phyloP scores from a whole-genome alignment of 2,329 filamentous ascomycete genomes.

The Microcyclospora pomicola region DNA sequence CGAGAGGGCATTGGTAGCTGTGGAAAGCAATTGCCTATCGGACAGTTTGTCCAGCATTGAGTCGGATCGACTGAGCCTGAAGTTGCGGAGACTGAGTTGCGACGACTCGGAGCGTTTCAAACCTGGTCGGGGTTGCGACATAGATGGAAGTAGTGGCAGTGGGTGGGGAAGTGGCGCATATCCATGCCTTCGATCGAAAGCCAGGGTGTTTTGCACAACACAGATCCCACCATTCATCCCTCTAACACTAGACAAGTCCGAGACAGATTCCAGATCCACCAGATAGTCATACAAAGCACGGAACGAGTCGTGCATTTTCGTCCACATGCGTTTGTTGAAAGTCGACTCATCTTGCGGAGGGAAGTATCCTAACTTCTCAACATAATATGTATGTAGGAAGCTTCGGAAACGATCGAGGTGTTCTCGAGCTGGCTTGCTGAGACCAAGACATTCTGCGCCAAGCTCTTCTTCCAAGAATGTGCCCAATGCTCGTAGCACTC shows the following conservation, averaged over 20 bases:
- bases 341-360: conserved; percentile 43
- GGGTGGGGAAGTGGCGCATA: conserved; percentile 49
- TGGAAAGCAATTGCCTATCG: conserved; percentile 38
- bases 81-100: conserved; percentile 22
- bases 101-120: conserved; percentile 13
- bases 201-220: conserved; percentile 51
- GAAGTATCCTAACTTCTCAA: conserved; percentile 55
- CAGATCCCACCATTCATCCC: conserved; percentile 52
- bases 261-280: conserved; percentile 43
- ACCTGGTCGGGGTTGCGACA: conserved; percentile 6
- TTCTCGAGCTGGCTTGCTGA: conserved; percentile 44
- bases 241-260: conserved; percentile 10
- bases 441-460: conserved; percentile 50
- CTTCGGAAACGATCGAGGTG: conserved; percentile 62
- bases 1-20: conserved; percentile 35
- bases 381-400: conserved; percentile 54
- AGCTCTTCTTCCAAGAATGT: conserved; percentile 60
- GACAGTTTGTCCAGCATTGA: conserved; percentile 31
- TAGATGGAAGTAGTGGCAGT: conserved; percentile 51
- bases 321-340: conserved; percentile 46
- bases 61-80: conserved; percentile 24
- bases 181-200: conserved; percentile 50
- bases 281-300: conserved; percentile 56
- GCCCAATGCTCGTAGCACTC: conserved; percentile 45
- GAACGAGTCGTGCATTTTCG: conserved; percentile 55